phyloP scores from a whole-genome alignment of 2,329 filamentous ascomycete genomes.

The Paecilomyces sp. region DNA sequence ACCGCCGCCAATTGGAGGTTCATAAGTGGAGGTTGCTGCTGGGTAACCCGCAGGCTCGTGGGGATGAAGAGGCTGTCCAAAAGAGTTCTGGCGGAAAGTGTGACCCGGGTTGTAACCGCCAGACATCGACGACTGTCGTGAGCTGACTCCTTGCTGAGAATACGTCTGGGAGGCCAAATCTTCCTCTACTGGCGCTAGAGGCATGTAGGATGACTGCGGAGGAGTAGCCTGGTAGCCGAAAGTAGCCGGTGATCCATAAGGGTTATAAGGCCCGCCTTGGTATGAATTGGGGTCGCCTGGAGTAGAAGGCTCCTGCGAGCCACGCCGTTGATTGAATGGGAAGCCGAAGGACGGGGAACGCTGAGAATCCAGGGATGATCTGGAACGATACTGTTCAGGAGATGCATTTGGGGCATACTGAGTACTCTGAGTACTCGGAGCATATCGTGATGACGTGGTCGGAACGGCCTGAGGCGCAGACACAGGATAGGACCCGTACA shows the following conservation, averaged over 20 bases:
- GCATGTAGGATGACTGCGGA: constrained; percentile 29
- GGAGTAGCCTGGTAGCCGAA: constrained; percentile 30
- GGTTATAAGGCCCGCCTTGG: constrained; percentile 15
- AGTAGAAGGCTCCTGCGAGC: constrained; percentile 29
- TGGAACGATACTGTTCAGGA: constrained; percentile 43
- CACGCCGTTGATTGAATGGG: constrained; percentile 26
- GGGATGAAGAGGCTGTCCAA: constrained; percentile 14
- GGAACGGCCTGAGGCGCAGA: constrained; percentile 25
- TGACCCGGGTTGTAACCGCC: constrained; percentile 19
- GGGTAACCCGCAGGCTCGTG: constrained; percentile 12
- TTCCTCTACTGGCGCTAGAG: constrained; percentile 34
- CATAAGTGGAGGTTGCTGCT: constrained; percentile 24
- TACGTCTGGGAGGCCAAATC: constrained; percentile 21
- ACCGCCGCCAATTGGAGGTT: constrained; percentile 18
- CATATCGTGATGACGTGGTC: constrained; percentile 30
- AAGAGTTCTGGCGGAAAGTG: constrained; percentile 5
- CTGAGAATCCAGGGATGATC: constrained; percentile 44
- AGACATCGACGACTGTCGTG: constrained; percentile 17
- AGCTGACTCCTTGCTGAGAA: constrained; percentile 7
- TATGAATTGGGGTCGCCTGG: constrained; percentile 26
- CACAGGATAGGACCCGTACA: constrained; percentile 57
- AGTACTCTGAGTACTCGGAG: constrained; percentile 31
- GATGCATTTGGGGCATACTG: constrained; percentile 44
- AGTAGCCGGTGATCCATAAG: constrained; percentile 24
- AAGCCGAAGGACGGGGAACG: constrained; percentile 32